Evolutionary conservation across 1,284 basidiomycete genomes (phyloP).

Genomic region (Exobasidium rhododendri): DNA sequence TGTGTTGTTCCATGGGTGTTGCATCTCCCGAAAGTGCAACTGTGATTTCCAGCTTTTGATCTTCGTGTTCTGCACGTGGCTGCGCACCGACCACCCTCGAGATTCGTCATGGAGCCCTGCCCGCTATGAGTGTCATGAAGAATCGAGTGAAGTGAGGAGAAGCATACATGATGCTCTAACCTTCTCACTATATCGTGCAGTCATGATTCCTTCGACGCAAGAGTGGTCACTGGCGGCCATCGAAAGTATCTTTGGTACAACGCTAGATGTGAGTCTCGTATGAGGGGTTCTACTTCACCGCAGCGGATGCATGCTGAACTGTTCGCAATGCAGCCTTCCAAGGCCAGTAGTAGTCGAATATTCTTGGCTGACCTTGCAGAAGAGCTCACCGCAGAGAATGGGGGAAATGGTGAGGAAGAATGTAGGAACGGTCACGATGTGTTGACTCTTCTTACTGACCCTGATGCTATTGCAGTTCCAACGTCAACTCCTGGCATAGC

Average conservation of each 20-base stretch:
- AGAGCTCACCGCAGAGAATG: conserved; percentile 70
- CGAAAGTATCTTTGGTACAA: conserved; percentile 69
- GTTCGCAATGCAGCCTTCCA: neutral
- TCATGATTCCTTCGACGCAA: conserved; percentile 24
- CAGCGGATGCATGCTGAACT: too few species aligned
- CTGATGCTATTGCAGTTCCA: conserved; percentile 6
- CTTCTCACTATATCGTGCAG: too few species aligned
- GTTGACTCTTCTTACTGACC: neutral
- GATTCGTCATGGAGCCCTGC: neutral
- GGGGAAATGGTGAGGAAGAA: conserved; percentile 58
- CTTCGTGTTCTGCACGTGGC: neutral
- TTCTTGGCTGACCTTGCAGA: conserved; percentile 76
- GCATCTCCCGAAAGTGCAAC: too few species aligned
- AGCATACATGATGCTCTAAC: too few species aligned
- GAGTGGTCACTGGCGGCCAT: conserved; percentile 74
- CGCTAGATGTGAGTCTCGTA: conserved; percentile 67
- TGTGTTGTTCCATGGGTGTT: conserved; percentile 1
- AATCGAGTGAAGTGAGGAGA: too few species aligned
- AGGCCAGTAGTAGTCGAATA: conserved; percentile 58
- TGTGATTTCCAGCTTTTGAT: neutral
- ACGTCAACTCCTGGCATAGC: conserved; percentile 56
- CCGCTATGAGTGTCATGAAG: too few species aligned
- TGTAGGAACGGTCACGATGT: neutral
- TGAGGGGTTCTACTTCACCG: neutral
- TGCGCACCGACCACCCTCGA: neutral